Evolutionary conservation across 345 rosid species (phyloP).

Genomic region (Salix viminalis): DNA sequence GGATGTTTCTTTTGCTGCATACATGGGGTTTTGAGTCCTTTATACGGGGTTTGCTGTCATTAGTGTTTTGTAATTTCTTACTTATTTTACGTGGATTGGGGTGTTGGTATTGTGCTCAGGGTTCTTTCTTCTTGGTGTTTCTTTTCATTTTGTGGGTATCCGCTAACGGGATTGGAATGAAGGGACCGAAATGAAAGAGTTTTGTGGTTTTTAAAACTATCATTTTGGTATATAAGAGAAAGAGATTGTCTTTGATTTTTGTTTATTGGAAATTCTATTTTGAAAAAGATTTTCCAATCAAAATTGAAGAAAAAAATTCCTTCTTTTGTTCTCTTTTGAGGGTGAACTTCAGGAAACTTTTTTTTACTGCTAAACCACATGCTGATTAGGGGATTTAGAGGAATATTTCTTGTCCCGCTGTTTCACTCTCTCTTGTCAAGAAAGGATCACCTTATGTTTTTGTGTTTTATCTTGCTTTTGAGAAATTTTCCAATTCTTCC

Average conservation of each 20-base stretch:
- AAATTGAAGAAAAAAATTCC: not conserved
- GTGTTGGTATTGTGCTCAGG: not conserved
- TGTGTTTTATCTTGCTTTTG: not conserved
- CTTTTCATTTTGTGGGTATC: not conserved
- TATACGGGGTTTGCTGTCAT: not conserved
- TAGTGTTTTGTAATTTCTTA: constrained; percentile 5
- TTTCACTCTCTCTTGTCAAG: not conserved
- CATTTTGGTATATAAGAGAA: not conserved
- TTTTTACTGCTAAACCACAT: not conserved
- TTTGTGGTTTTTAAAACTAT: not conserved
- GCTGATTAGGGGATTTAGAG: not conserved
- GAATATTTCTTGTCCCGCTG: not conserved
- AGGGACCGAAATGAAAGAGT: not conserved
- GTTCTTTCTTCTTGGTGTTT: not conserved
- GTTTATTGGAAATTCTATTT: not conserved
- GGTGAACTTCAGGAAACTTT: not conserved
- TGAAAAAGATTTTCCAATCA: not conserved
- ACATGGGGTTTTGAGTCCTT: constrained; percentile 8
- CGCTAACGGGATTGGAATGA: not conserved
- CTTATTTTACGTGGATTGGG: not conserved
- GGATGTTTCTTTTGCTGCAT: constrained; percentile 1
- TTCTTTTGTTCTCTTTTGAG: not conserved
- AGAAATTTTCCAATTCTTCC: not conserved
- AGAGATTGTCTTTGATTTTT: not conserved
- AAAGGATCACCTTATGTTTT: not conserved